A percentile compares a stretch with the other conserved stretches of the same genome.
Conservation (phyloP, 495 filamentous ascomycete species). For the Endocarpon pusillum region DNA sequence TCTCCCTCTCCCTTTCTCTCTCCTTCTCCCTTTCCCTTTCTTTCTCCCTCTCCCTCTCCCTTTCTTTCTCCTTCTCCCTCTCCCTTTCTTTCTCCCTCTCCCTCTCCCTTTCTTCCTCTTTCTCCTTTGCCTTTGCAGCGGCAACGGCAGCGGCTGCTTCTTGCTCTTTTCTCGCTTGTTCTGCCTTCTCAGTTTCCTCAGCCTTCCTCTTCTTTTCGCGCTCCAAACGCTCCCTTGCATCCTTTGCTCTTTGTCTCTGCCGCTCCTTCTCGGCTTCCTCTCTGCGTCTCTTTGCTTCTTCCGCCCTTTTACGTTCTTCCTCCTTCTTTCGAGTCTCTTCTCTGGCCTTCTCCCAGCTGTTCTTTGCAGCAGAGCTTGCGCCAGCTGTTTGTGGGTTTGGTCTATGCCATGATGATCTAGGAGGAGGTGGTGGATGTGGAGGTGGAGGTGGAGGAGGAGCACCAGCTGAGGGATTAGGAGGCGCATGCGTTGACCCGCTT, state of each 20-base stretch:
- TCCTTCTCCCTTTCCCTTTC: constrained; percentile 13
- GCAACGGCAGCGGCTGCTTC: constrained; percentile 33
- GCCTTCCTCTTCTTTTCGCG: constrained; percentile 9
- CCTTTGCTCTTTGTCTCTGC: constrained; percentile 3
- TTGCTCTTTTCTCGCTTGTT: constrained; percentile 48
- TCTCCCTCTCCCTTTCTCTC: constrained; percentile 17
- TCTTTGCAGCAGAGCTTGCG: constrained; percentile 2
- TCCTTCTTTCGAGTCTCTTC: constrained; percentile 13
- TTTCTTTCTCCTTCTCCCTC: constrained; percentile 19
- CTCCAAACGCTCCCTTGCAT: constrained; percentile 4
- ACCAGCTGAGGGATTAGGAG: constrained; percentile 19
- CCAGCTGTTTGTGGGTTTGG: constrained; percentile 10
- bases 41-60: constrained; percentile 10
- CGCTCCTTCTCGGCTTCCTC: constrained; percentile 4
- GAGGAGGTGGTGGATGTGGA: constrained; percentile 6
- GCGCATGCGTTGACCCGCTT: too few species aligned
- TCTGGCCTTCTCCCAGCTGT: constrained; percentile 14
- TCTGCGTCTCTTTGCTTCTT: constrained; percentile 7
- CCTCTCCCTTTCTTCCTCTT: constrained; percentile 28
- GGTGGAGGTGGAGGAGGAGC: constrained; percentile 3
- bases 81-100: constrained; percentile 29
- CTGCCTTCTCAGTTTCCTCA: constrained; percentile 50
- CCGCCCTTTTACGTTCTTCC: constrained; percentile 10
- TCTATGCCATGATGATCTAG: constrained; percentile 9
- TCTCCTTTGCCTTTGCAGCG: constrained; percentile 47